These are phyloP conservation scores for Mucor plumbeus DNA, from an alignment of 371 early-diverging fungal genomes.

Conservation along the genomic window DNA sequence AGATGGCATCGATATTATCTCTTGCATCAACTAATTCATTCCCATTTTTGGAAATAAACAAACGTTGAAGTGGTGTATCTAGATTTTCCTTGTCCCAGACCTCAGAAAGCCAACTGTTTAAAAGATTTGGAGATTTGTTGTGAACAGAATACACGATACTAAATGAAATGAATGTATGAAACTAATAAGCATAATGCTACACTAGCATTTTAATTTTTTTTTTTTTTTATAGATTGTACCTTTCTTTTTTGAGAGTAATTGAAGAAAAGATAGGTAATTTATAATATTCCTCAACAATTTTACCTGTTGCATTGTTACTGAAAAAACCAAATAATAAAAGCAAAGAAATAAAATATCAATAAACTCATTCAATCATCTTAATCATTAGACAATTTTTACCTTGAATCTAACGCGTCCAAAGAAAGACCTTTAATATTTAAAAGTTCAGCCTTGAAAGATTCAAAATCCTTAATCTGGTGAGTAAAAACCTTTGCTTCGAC, in stretches of 20 bases:
- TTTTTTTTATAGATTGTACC: slow-evolving; percentile 7
- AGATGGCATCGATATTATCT: slow-evolving; percentile 23
- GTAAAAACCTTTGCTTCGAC: slow-evolving; percentile 15
- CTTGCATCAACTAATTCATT: slow-evolving; percentile 33
- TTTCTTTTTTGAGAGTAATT: slow-evolving; percentile 8
- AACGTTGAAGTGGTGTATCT: slow-evolving; percentile 23
- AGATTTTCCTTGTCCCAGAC: background rate
- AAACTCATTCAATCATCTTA: background rate
- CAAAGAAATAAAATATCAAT: background rate
- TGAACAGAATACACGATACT: slow-evolving; percentile 20
- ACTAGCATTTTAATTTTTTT: background rate
- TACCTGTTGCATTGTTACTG: background rate
- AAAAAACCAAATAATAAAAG: background rate
- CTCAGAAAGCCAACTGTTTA: slow-evolving; percentile 2
- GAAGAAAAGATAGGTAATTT: slow-evolving; percentile 23
- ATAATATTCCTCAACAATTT: slow-evolving; percentile 14
- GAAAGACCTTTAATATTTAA: background rate
- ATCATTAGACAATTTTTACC: background rate
- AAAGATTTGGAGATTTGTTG: slow-evolving; percentile 2
- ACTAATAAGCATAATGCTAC: background rate
- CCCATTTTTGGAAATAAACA: slow-evolving; percentile 40
- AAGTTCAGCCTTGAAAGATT: slow-evolving; percentile 13
- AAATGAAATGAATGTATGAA: background rate
- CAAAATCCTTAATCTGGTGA: background rate
- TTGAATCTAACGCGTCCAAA: background rate